A percentile compares a stretch with the other conserved stretches of the same genome.
phyloP scores from a whole-genome alignment of 148 eudicot species.

The Heliamphora exappendiculata region DNA sequence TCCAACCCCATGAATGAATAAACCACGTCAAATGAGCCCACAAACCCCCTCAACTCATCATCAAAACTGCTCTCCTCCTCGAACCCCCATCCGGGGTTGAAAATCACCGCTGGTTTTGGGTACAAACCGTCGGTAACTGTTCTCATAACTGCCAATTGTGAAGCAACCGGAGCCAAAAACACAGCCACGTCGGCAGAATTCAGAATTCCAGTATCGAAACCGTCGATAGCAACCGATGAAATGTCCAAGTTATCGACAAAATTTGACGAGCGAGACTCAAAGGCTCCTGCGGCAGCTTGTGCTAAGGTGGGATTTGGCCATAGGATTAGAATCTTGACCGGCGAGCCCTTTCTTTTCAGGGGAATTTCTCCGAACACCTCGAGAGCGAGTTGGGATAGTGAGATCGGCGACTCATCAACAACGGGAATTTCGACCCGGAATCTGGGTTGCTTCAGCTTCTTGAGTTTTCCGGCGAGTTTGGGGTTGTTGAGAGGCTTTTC shows the following conservation, averaged over 20 bases:
- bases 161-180: conserved; percentile 67
- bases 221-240: conserved; percentile 26
- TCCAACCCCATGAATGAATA: conserved; percentile 89
- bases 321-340: conserved; percentile 36
- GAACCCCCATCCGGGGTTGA: conserved; percentile 76
- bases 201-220: conserved; percentile 39
- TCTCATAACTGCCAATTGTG: conserved; percentile 47
- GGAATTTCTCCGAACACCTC: conserved; percentile 46
- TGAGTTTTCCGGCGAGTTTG: conserved; percentile 55
- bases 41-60: conserved; percentile 48
- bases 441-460: conserved; percentile 70
- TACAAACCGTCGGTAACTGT: conserved; percentile 42
- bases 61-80: conserved; percentile 66
- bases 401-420: conserved; percentile 54
- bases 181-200: conserved; percentile 71
- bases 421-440: conserved; percentile 74
- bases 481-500: conserved; percentile 77
- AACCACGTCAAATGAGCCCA: conserved; percentile 70
- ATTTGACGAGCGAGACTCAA: conserved; percentile 14
- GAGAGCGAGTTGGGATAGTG: conserved; percentile 53
- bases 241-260: conserved; percentile 40
- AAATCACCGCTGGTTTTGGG: conserved; percentile 66
- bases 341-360: conserved; percentile 43
- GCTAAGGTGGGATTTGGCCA: conserved; percentile 43
- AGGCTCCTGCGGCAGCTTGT: conserved; percentile 32